Conservation (phyloP, 2,329 filamentous ascomycete species). For the Pestalotiopsis sp. region DNA sequence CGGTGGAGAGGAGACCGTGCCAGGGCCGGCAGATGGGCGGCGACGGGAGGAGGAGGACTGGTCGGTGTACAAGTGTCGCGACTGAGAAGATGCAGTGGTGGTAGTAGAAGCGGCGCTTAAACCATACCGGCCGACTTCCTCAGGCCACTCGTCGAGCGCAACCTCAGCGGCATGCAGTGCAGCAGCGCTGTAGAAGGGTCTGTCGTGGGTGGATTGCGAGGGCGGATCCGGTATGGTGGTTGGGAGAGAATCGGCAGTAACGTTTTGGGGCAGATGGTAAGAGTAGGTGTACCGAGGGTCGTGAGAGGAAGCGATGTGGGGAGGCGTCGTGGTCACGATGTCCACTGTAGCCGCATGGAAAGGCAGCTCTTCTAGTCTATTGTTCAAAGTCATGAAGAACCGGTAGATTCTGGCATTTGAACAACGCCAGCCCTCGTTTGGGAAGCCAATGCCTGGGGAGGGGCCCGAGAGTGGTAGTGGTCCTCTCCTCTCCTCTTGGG, state of each 20-base stretch:
- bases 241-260: slow-evolving; percentile 17
- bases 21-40: neutral
- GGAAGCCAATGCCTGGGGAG: neutral
- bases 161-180: slow-evolving; percentile 13
- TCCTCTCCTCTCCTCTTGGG: neutral
- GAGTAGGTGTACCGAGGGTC: slow-evolving; percentile 12
- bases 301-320: slow-evolving; percentile 16
- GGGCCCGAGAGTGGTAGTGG: neutral
- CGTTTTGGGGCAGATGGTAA: neutral
- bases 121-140: slow-evolving; percentile 30
- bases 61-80: slow-evolving; percentile 17
- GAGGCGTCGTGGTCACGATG: slow-evolving; percentile 13
- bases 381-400: slow-evolving; percentile 32
- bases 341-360: slow-evolving; percentile 23
- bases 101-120: slow-evolving; percentile 23
- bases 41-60: slow-evolving; percentile 11
- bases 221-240: slow-evolving; percentile 12
- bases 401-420: slow-evolving; percentile 11
- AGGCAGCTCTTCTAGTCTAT: slow-evolving; percentile 23
- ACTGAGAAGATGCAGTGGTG: slow-evolving; percentile 5
- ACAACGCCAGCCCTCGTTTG: slow-evolving; percentile 1
- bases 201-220: slow-evolving; percentile 17
- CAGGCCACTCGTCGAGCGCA: slow-evolving; percentile 23
- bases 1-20: neutral
- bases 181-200: slow-evolving; percentile 12